phyloP scores from a whole-genome alignment of 2,329 filamentous ascomycete species.

The Fusarium vanettenii region DNA sequence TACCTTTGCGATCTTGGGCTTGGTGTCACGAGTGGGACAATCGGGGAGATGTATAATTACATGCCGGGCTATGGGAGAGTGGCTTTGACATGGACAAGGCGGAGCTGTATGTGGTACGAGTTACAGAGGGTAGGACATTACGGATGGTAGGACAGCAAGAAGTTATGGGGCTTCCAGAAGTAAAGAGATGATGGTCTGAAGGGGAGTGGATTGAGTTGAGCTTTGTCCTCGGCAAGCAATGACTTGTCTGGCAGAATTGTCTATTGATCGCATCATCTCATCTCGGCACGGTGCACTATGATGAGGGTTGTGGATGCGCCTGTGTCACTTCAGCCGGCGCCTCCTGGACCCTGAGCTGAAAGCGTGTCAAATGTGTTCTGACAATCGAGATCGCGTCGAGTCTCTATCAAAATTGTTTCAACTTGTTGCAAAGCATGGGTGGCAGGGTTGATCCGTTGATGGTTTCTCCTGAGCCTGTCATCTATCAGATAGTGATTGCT shows the following conservation, averaged over 20 bases:
- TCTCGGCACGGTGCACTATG: background rate
- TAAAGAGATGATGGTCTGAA: background rate
- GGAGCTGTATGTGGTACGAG: background rate
- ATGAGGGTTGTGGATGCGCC: background rate
- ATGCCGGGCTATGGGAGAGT: background rate
- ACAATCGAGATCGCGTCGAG: conserved; percentile 6
- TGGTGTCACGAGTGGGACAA: background rate
- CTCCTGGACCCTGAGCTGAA: background rate
- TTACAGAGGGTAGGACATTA: background rate
- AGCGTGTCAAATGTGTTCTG: conserved; percentile 10
- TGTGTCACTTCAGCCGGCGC: background rate
- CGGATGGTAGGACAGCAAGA: background rate
- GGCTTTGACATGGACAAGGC: background rate
- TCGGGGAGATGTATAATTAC: background rate
- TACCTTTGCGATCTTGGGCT: background rate
- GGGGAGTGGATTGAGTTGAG: background rate
- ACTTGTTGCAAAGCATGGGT: conserved; percentile 11
- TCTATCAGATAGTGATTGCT: background rate
- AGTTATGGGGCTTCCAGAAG: background rate
- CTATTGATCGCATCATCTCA: background rate
- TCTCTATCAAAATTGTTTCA: conserved; percentile 5
- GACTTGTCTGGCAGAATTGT: background rate
- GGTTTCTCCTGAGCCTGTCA: background rate
- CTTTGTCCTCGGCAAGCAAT: background rate
- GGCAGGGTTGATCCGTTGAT: background rate